Evolutionary conservation across 2,329 filamentous ascomycete species (phyloP).

Genomic region (Diaporthe citri): DNA sequence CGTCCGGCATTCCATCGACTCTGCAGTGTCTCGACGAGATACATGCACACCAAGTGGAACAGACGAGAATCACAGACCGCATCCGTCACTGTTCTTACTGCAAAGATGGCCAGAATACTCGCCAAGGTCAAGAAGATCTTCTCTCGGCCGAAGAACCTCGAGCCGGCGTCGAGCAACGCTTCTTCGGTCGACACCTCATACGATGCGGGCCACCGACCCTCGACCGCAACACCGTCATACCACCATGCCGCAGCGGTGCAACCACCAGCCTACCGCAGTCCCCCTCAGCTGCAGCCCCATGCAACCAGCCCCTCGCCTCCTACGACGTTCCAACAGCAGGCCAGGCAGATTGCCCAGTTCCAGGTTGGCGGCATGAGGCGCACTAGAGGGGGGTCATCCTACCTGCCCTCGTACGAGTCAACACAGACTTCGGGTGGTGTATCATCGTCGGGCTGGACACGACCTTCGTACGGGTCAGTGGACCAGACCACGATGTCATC

Average conservation of each 20-base stretch:
- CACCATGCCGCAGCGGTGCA: slow-evolving; percentile 28
- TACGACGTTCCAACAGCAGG: slow-evolving; percentile 31
- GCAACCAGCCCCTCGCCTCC: slow-evolving; percentile 10
- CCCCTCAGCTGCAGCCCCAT: background rate
- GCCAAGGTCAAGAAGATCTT: slow-evolving; percentile 31
- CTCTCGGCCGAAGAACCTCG: slow-evolving; percentile 24
- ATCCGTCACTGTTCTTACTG: background rate
- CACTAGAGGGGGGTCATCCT: slow-evolving; percentile 26
- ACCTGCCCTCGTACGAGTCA: slow-evolving; percentile 26
- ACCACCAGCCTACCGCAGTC: slow-evolving; percentile 12
- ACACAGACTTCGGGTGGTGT: slow-evolving; percentile 29
- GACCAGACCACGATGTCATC: slow-evolving; percentile 25
- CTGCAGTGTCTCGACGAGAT: background rate
- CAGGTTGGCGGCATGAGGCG: slow-evolving; percentile 37
- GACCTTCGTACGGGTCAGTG: background rate
- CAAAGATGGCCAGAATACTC: slow-evolving; percentile 30
- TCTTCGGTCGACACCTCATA: background rate
- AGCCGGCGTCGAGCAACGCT: slow-evolving; percentile 15
- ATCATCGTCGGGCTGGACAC: background rate
- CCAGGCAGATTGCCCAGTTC: slow-evolving; percentile 36
- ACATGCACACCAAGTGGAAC: background rate
- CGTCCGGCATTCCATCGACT: background rate
- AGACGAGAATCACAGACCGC: background rate
- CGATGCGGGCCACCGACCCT: background rate
- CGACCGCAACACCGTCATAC: slow-evolving; percentile 25